Evolutionary conservation across 768 basidiomycete genomes (phyloP), one percentile per base, ranked within the genome.

Genomic region (Macrocybe gigantea): DNA sequence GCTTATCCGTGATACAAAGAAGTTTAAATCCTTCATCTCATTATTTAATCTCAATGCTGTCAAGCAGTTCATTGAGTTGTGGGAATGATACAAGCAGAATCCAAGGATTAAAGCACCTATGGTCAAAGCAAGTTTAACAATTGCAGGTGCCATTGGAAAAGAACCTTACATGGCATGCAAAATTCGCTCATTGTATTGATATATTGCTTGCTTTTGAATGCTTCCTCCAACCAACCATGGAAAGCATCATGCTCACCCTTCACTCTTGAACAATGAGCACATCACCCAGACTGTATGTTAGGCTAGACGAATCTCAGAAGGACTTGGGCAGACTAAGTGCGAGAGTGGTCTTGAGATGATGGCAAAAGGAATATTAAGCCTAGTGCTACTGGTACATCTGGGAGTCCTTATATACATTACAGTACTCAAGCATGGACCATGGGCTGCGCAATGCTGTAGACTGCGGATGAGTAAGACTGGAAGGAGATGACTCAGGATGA

Each of bases 231-330:
- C 41, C 6, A 38, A 47, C 7, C 45, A 45, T 8, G 47, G 54
- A 15, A 55, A 57, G 30, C 54, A 57, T 22, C 56, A 57, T 44
- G 51, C 51, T 9, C 54, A 57, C 15, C 53, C 56, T 39, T 57
- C 51, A 15, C 47, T 57, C n/a, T 34, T 57, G 4, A 55, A 53
- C 40, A 41, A 57, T 39, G 51, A 53, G 38, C 22, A 14, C 10
- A 14, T 57, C 32, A 11, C 32, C 14, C 48, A 52, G 9, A 49
- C 55, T 14, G 50, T 56, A 31, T 38, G 29, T n/a, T n/a, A n/a
- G n/a, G n/a, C n/a, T n/a, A n/a, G n/a, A n/a, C n/a, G n/a, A n/a
- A n/a, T n/a, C n/a, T n/a, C n/a, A n/a, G n/a, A n/a, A n/a, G n/a
- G n/a, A n/a, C n/a, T n/a, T n/a, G n/a, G n/a, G n/a, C n/a, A n/a